Conservation (phyloP, 2,329 filamentous ascomycete genomes). For the Acephala macrosclerotiorum region DNA sequence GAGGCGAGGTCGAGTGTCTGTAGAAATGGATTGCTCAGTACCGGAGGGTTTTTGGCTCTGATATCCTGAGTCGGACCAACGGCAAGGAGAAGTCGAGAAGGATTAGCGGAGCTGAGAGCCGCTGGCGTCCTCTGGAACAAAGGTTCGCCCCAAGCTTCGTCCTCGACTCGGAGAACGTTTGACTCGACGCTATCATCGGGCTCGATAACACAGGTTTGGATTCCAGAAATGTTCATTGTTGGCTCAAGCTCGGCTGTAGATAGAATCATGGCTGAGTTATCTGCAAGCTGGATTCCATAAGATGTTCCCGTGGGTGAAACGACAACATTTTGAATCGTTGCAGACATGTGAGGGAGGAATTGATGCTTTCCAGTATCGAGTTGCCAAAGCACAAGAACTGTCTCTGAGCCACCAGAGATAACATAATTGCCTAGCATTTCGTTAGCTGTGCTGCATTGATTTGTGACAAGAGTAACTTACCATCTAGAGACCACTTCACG, state of each 20-base stretch:
- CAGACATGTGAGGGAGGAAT: slow-evolving; percentile 88
- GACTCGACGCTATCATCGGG: slow-evolving; percentile 59
- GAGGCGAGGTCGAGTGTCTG: slow-evolving; percentile 89
- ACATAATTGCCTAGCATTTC: slow-evolving; percentile 78
- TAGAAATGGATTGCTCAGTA: slow-evolving; percentile 67
- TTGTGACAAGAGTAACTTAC: slow-evolving; percentile 54
- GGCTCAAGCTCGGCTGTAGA: slow-evolving; percentile 91
- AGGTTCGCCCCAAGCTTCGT: slow-evolving; percentile 37
- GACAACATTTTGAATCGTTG: slow-evolving; percentile 82
- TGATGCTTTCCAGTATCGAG: slow-evolving; percentile 84
- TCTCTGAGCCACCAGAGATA: slow-evolving; percentile 91
- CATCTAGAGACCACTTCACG: slow-evolving; percentile 91
- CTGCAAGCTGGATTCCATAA: slow-evolving; percentile 85
- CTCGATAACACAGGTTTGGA: slow-evolving; percentile 71
- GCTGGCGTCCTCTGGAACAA: slow-evolving; percentile 58
- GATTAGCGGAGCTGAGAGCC: slow-evolving; percentile 65
- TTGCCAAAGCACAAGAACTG: slow-evolving; percentile 91
- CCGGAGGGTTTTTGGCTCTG: slow-evolving; percentile 56
- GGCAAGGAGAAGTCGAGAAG: slow-evolving; percentile 72
- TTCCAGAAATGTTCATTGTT: slow-evolving; percentile 81
- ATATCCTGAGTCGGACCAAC: slow-evolving; percentile 69
- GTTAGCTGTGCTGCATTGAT: slow-evolving; percentile 42
- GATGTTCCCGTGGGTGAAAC: slow-evolving; percentile 81
- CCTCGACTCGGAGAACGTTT: slow-evolving; percentile 56
- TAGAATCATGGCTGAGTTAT: slow-evolving; percentile 90